Percentiles rank a stretch among this genome's conserved stretches.
Conservation (phyloP, 2,329 filamentous ascomycete species). For the Nannizziopsis barbatae region DNA sequence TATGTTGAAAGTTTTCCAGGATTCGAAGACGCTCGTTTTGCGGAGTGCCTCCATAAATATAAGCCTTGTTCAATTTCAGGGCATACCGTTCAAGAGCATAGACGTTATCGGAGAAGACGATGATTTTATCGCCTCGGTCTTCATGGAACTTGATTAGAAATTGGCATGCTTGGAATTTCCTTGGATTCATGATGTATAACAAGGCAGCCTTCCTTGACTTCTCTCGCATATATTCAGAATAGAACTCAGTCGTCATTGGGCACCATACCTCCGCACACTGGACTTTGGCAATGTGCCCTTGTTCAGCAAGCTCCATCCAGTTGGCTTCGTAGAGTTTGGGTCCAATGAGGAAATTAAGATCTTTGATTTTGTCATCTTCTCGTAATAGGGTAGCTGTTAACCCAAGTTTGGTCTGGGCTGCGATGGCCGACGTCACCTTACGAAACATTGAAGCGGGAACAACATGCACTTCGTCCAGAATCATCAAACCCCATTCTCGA, state of each 20-base stretch:
- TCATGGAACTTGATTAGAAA: constrained; percentile 99
- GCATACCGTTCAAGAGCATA: constrained; percentile 84
- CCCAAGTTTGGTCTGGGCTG: constrained; percentile 88
- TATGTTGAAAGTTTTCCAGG: constrained; percentile 89
- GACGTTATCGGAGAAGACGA: constrained; percentile 96
- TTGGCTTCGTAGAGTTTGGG: constrained; percentile 97
- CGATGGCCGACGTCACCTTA: constrained; percentile 84
- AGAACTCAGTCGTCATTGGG: constrained; percentile 97
- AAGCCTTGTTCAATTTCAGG: constrained; percentile 70
- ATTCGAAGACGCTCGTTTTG: constrained; percentile 78
- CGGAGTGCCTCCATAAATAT: constrained; percentile 79
- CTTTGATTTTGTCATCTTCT: constrained; percentile 96
- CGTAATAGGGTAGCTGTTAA: constrained; percentile 85
- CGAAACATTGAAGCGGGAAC: constrained; percentile 94
- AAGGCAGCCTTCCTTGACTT: constrained; percentile 55
- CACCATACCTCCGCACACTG: constrained; percentile 99
- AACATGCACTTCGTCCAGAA: constrained; percentile 95
- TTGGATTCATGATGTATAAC: constrained; percentile 93
- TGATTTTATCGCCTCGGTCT: constrained; percentile 87
- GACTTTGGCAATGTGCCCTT: constrained; percentile 91
- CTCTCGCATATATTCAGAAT: constrained; percentile 75
- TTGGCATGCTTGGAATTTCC: constrained; percentile 93
- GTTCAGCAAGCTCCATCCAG: constrained; percentile 96
- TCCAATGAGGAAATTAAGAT: constrained; percentile 93
- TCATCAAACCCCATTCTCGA: constrained; percentile 94